phyloP scores from a whole-genome alignment of 2,329 filamentous ascomycete species.

The Diaporthe ampelina region DNA sequence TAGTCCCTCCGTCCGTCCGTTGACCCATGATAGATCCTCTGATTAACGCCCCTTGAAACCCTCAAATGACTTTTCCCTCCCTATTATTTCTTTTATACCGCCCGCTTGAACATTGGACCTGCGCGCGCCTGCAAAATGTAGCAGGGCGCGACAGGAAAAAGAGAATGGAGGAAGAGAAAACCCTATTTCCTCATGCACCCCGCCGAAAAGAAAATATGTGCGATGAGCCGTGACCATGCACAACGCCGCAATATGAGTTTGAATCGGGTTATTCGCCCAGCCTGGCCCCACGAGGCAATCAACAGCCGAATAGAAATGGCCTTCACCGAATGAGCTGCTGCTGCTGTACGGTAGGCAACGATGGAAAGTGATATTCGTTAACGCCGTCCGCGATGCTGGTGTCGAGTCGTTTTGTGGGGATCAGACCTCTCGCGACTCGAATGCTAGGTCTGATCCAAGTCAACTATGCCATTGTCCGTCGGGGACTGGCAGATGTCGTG shows the following conservation, averaged over 20 bases:
- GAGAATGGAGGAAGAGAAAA: constrained; percentile 3
- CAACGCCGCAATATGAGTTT: constrained; percentile 26
- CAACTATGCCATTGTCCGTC: not conserved
- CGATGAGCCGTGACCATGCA: constrained; percentile 10
- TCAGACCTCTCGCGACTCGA: constrained; percentile 27
- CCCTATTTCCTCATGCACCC: constrained; percentile 11
- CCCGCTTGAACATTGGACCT: not conserved
- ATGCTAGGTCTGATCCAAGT: constrained; percentile 33
- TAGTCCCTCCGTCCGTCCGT: constrained; percentile 3
- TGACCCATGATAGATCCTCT: constrained; percentile 36
- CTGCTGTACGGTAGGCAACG: not conserved
- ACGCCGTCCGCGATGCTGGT: constrained; percentile 37
- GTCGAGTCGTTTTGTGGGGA: constrained; percentile 13
- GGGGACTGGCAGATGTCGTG: constrained; percentile 3
- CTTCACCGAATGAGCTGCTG: constrained; percentile 17
- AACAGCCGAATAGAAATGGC: not conserved
- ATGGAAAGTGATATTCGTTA: constrained; percentile 23
- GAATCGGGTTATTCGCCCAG: not conserved
- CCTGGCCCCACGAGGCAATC: constrained; percentile 4
- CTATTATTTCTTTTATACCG: constrained; percentile 34
- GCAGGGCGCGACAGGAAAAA: not conserved
- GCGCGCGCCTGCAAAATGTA: not conserved
- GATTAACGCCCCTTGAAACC: constrained; percentile 35
- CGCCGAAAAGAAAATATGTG: not conserved
- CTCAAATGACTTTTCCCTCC: constrained; percentile 23